These are phyloP conservation scores for Candida chauliodis DNA, from an alignment of 805 yeast species.

Conservation along the genomic window DNA sequence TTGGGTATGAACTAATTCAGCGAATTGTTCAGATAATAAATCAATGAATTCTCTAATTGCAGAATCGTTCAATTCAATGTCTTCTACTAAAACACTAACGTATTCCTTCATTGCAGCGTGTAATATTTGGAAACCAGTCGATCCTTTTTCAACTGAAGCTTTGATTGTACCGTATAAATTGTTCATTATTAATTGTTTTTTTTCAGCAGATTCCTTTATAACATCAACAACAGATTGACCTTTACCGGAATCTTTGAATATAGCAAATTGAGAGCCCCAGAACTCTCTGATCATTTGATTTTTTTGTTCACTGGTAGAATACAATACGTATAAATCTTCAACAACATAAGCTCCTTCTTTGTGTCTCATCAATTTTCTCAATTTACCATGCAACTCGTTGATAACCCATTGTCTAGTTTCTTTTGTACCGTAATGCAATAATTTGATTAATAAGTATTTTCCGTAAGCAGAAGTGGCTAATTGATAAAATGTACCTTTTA, in stretches of 20 bases:
- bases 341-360: constrained; percentile 97
- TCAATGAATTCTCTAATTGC: constrained; percentile 82
- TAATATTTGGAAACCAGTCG: constrained; percentile 91
- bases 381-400: constrained; percentile 84
- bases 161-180: constrained; percentile 80
- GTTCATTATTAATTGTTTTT: constrained; percentile 66
- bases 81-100: constrained; percentile 62
- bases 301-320: constrained; percentile 79
- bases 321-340: constrained; percentile 85
- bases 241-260: constrained; percentile 73
- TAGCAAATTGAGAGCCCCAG: constrained; percentile 94
- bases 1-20: constrained; percentile 91
- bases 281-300: constrained; percentile 92
- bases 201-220: constrained; percentile 66
- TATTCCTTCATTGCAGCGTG: constrained; percentile 96
- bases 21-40: constrained; percentile 78
- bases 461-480: constrained; percentile 93
- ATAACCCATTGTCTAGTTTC: constrained; percentile 72
- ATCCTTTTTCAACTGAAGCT: constrained; percentile 91
- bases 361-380: constrained; percentile 91
- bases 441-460: constrained; percentile 81
- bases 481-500: constrained; percentile 73
- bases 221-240: constrained; percentile 63
- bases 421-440: constrained; percentile 88
- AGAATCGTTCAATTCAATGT: constrained; percentile 37